Base-by-base conservation (phyloP, 169 alveolate species). In the Plasmodium adleri region DNA sequence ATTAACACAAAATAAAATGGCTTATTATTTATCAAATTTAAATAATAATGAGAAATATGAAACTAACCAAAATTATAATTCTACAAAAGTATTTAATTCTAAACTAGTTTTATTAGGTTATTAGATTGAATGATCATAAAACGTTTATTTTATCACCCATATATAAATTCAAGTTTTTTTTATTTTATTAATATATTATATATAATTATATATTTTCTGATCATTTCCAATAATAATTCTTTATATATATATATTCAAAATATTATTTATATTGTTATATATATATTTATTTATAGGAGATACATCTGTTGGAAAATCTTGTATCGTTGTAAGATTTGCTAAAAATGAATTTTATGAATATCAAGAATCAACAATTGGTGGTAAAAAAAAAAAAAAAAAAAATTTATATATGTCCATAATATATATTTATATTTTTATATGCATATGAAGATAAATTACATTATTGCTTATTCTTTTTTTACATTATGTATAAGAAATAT, bases 231-330 rank as follows among this genome's bases (percentile, higher is more conserved):
- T 32, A 32, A 12, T 15, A 56, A 56, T 56, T 56, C 17, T 56
- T n/a, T 56, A 10, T 8, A 56, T 56, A 56, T 56, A 56, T 56
- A 8, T 56, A 10, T 60, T 60, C 20, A 56, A 70, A 6, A 39
- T 12, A 50, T 15, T 28, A 47, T 71, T 26, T 17, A 24, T 58
- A 13, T 47, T 22, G 22, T 22, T 52, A 9, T 74, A 63, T 58
- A 43, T 52, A 28, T 68, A 24, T 67, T 97, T 96, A 22, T 73
- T 96, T 66, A 60, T 96, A 66, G 99, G 99, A 43, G 99, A 97
- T 90, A 95, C 99, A 45, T 96, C 97, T 1, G 99, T 97, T 39
- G 99, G 99, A 2, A 97, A 97, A 90, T 95, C 98, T 39, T 93
- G 98, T 50, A 87, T 97, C 39, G 95, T 96, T 52, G 95, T 93